Evolutionary conservation across 2,329 filamentous ascomycete genomes (phyloP).

Genomic region (Furcasterigmium furcatum): DNA sequence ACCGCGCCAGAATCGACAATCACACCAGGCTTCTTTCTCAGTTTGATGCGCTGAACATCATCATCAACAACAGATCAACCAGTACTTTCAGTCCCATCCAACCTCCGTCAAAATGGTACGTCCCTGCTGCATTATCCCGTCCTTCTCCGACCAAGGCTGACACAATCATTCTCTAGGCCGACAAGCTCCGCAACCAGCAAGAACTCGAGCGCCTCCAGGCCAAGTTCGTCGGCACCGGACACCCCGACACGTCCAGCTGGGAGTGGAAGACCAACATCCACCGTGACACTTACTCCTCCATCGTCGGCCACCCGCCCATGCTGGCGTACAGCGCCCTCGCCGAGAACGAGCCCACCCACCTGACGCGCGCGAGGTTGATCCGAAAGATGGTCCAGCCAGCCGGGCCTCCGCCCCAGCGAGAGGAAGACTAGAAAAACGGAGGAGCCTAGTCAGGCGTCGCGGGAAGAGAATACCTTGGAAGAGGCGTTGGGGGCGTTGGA

Average conservation of each 20-base stretch:
- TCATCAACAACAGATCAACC: background rate
- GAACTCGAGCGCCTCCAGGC: conserved; percentile 96
- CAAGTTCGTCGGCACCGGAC: conserved; percentile 92
- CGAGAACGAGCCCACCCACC: conserved; percentile 79
- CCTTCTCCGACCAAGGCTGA: conserved; percentile 7
- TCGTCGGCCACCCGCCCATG: conserved; percentile 85
- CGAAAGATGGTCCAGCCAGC: conserved; percentile 70
- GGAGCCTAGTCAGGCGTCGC: no score
- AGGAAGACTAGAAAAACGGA: conserved; percentile 33
- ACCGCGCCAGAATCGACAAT: no score
- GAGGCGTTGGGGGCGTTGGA: background rate
- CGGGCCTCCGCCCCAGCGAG: conserved; percentile 54
- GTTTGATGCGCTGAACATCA: background rate
- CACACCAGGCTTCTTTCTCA: no score
- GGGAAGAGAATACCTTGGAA: no score
- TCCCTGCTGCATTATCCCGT: background rate
- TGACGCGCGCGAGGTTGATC: conserved; percentile 76
- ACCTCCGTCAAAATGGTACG: background rate
- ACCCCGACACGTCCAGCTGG: conserved; percentile 95
- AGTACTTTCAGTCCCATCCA: background rate
- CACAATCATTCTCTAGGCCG: conserved; percentile 55
- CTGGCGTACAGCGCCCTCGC: conserved; percentile 88
- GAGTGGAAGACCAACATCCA: conserved; percentile 97
- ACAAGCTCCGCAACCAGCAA: conserved; percentile 96
- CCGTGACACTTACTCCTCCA: conserved; percentile 86